A percentile compares a stretch with the other conserved stretches of the same genome.
These are phyloP conservation scores for Citrullus amarus DNA, from an alignment of 306 rosid genomes.

Conservation along the genomic window DNA sequence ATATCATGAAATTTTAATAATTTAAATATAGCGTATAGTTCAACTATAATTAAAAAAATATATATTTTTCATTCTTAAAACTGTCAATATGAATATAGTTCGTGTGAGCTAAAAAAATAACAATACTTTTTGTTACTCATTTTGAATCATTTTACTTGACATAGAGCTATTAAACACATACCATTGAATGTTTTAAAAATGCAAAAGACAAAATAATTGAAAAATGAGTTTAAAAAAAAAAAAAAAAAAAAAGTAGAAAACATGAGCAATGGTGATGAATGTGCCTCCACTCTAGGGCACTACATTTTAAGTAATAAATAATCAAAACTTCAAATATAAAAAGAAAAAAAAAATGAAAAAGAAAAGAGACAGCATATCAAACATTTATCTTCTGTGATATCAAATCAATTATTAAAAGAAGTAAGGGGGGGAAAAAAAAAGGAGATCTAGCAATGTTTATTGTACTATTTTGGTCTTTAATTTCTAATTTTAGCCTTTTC, in stretches of 20 bases:
- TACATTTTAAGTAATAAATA: not conserved
- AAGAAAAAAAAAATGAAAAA: not conserved
- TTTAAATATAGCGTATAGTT: too few species aligned
- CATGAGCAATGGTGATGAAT: not conserved
- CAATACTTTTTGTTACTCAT: too few species aligned
- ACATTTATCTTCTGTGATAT: not conserved
- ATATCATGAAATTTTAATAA: too few species aligned
- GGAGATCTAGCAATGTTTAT: not conserved
- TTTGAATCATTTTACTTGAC: too few species aligned
- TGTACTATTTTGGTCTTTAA: not conserved
- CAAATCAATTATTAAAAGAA: not conserved
- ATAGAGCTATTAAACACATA: too few species aligned
- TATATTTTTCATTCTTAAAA: too few species aligned
- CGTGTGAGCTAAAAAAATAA: too few species aligned
- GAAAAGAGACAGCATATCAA: not conserved
- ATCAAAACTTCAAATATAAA: not conserved
- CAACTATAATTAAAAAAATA: too few species aligned
- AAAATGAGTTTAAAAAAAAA: too few species aligned
- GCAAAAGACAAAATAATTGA: too few species aligned
- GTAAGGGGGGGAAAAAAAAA: not conserved
- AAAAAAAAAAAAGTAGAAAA: not conserved
- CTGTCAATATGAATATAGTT: too few species aligned
- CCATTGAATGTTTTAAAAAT: too few species aligned
- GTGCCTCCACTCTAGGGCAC: not conserved
- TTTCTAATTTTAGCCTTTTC: not conserved